Conservation (phyloP, 176 grass and related monocot species). For the Olyra latifolia region DNA sequence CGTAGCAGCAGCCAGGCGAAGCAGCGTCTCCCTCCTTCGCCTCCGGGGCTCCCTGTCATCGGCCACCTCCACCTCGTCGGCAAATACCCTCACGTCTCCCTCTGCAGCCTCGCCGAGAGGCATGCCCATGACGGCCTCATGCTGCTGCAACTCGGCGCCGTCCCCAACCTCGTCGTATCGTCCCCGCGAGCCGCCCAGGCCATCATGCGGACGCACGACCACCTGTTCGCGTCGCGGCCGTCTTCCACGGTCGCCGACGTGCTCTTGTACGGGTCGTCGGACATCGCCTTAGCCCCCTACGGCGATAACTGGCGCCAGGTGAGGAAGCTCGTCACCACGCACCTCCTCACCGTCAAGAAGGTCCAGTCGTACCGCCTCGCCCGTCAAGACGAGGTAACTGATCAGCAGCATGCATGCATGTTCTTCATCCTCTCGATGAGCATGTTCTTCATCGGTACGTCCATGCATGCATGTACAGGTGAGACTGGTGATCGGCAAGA, state of each 20-base stretch:
- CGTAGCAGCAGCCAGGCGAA: no score
- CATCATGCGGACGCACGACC: conserved; percentile 39
- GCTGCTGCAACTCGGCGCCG: conserved; percentile 41
- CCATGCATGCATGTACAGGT: background rate
- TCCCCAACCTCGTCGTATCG: conserved; percentile 31
- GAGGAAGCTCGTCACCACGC: conserved; percentile 25
- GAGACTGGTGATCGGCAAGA: background rate
- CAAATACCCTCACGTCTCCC: conserved; percentile 14
- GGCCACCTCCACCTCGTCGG: conserved; percentile 35
- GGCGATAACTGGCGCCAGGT: conserved; percentile 38
- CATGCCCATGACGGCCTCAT: conserved; percentile 23
- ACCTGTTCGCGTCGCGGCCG: conserved; percentile 42
- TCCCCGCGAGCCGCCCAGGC: conserved; percentile 31
- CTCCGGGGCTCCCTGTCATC: conserved; percentile 36
- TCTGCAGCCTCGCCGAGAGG: conserved; percentile 6
- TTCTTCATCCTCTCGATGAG: no score
- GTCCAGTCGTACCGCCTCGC: background rate
- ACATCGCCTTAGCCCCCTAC: conserved; percentile 30
- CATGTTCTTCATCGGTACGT: no score
- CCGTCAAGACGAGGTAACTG: conserved; percentile 1
- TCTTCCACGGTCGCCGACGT: background rate
- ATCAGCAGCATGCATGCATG: background rate
- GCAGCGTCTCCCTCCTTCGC: conserved; percentile 14
- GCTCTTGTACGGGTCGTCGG: conserved; percentile 29
- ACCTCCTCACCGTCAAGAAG: conserved; percentile 17